Percentiles rank a stretch among this genome's conserved stretches.
These are phyloP conservation scores for Tricholoma saponaceum DNA, from an alignment of 768 basidiomycete species.

Conservation along the genomic window DNA sequence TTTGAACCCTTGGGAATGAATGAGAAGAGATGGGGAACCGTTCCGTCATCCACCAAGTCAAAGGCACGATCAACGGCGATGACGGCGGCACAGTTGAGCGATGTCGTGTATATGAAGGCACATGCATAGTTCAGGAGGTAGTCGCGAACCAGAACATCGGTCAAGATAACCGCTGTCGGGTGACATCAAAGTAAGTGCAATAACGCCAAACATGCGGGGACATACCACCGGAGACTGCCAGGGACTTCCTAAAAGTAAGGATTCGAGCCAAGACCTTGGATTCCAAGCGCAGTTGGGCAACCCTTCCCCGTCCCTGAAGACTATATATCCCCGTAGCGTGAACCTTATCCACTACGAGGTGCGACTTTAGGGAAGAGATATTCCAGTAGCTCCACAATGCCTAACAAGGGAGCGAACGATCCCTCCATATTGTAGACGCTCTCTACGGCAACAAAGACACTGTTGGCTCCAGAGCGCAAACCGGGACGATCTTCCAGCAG, in stretches of 20 bases:
- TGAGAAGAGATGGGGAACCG: background rate
- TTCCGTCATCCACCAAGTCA: constrained; percentile 15
- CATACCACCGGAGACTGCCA: constrained; percentile 62
- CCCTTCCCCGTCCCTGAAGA: constrained; percentile 37
- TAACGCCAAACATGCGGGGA: constrained; percentile 13
- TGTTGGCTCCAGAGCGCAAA: constrained; percentile 20
- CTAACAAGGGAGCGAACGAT: constrained; percentile 42
- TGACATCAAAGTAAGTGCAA: background rate
- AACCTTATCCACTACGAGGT: constrained; percentile 54
- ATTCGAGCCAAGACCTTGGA: constrained; percentile 40
- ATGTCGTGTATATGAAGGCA: constrained; percentile 63
- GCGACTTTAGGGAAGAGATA: constrained; percentile 31
- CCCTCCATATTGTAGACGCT: constrained; percentile 62
- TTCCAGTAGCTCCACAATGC: constrained; percentile 37
- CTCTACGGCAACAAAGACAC: constrained; percentile 49
- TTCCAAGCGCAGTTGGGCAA: constrained; percentile 37
- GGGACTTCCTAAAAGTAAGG: constrained; percentile 56
- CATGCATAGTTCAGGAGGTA: constrained; percentile 70
- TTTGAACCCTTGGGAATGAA: background rate
- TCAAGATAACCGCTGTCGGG: constrained; percentile 47
- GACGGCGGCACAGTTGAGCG: constrained; percentile 51
- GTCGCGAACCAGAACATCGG: constrained; percentile 46
- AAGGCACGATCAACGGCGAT: constrained; percentile 51
- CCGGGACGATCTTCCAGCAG: constrained; percentile 20
- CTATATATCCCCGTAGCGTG: constrained; percentile 57